A percentile compares a stretch with the other conserved stretches of the same genome.
Evolutionary conservation across 768 basidiomycete genomes (phyloP).

Genomic region (Rubroboletus pulcherrimus): DNA sequence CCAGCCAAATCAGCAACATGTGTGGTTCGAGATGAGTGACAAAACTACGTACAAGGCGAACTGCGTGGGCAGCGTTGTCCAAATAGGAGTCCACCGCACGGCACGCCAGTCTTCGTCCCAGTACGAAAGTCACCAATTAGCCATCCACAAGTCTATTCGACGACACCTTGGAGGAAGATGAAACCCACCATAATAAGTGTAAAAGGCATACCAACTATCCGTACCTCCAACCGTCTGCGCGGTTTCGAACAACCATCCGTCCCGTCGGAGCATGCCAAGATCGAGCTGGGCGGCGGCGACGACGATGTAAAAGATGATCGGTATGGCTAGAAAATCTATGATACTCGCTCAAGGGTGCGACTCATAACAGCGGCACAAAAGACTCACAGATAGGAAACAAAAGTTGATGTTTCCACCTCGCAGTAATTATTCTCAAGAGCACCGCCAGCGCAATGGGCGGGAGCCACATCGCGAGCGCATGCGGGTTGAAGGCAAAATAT

Average conservation of each 20-base stretch:
- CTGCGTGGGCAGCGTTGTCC: constrained; percentile 88
- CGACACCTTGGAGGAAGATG: background rate
- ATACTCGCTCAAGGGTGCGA: background rate
- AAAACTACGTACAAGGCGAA: constrained; percentile 69
- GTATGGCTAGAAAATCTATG: constrained; percentile 77
- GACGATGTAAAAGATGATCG: constrained; percentile 78
- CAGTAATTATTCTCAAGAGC: constrained; percentile 74
- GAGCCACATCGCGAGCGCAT: constrained; percentile 73
- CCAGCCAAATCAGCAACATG: constrained; percentile 24
- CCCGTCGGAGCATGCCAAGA: constrained; percentile 51
- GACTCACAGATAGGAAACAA: constrained; percentile 83
- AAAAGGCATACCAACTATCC: constrained; percentile 79
- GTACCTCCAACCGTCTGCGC: constrained; percentile 32
- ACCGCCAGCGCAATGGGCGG: constrained; percentile 76
- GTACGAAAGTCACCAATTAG: background rate
- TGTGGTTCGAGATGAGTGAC: background rate
- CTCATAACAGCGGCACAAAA: background rate
- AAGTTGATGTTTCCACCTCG: constrained; percentile 78
- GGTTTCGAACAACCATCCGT: constrained; percentile 84
- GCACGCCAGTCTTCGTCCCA: constrained; percentile 51
- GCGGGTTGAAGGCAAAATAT: constrained; percentile 60
- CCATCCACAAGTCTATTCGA: background rate
- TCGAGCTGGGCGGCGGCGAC: constrained; percentile 61
- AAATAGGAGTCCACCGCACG: constrained; percentile 63
- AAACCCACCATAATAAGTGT: constrained; percentile 68